Evolutionary conservation across 139 green algal genomes (phyloP), one percentile per base, ranked within the genome.

Genomic region (Chlamydomonas sphaeroides): DNA sequence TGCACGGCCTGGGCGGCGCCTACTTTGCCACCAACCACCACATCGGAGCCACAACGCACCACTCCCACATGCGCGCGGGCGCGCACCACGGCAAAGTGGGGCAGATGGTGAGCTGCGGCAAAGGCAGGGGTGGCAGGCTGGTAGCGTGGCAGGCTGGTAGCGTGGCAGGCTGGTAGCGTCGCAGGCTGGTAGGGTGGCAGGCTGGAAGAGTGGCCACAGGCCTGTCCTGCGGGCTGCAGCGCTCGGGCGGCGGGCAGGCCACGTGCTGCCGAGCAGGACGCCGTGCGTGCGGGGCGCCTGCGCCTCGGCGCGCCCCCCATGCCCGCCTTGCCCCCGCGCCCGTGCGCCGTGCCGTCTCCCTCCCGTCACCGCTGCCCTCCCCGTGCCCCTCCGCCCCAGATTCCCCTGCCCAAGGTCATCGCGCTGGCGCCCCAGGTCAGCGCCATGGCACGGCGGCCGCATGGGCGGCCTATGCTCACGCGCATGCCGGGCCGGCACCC

Each of bases 1-100:
- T 80, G n/a, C 57, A 80, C 73, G 75, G 75, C 39, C 42, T 32
- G 33, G 75, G 75, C 11, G 75, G 75, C 26, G 26, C 75, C 35
- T 82, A 56, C 75, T 51, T 82, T 23, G 75, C 75, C 62, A 82
- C 75, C 30, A 51, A 49, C 38, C 10, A 23, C 5, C 63, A 68
- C 63, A 18, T 14, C 61, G 61, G 56, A 7, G 69, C 48, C 25
- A 14, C n/a, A 18, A 20, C 33, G 21, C 51, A 67, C 53, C 38
- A 67, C 33, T 3, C 51, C 25, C 51, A 53, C 18, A 25, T 53
- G 32, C 32, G 48, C 15, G 32, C 30, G 42, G 51, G 51, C 35
- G 32, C 26, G 21, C 36, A 45, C 26, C 56, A 80, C 10, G 28
- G 32, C 5, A 15, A 36, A 32, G 28, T 48, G 42, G 74, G 39